Percentiles rank a stretch among this genome's conserved stretches.
These are phyloP conservation scores for Citrus australasica DNA, from an alignment of 345 rosid species.

Conservation along the genomic window DNA sequence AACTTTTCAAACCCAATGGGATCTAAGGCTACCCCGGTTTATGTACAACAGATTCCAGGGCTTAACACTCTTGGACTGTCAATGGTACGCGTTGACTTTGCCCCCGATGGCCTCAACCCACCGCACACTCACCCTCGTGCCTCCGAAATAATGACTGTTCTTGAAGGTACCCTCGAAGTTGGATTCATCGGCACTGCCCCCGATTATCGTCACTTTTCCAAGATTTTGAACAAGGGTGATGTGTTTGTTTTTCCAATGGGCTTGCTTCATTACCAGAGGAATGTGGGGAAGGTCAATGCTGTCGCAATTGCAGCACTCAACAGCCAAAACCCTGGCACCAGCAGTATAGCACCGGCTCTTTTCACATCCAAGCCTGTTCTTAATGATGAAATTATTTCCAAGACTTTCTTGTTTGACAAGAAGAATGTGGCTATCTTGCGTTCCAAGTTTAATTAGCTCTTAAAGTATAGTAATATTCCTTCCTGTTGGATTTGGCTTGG, in stretches of 20 bases:
- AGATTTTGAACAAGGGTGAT: background rate
- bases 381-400: background rate
- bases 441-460: background rate
- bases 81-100: background rate
- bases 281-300: background rate
- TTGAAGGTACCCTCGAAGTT: constrained; percentile 1
- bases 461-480: too few species aligned
- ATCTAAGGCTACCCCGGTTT: background rate
- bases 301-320: constrained; percentile 1
- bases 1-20: constrained; percentile 10
- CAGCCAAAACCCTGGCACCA: constrained; percentile 7
- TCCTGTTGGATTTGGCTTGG: background rate
- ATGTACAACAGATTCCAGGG: background rate
- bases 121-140: constrained; percentile 8
- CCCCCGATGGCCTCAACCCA: background rate
- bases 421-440: background rate
- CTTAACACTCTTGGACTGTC: constrained; percentile 16
- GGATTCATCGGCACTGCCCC: background rate
- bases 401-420: background rate
- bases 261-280: background rate
- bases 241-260: background rate
- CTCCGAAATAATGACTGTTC: background rate
- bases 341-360: background rate
- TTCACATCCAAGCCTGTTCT: background rate
- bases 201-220: background rate